Percentiles rank a stretch among this genome's conserved stretches.
phyloP scores from a whole-genome alignment of 1,139 yeast species.

The Kazachstania sp. region DNA sequence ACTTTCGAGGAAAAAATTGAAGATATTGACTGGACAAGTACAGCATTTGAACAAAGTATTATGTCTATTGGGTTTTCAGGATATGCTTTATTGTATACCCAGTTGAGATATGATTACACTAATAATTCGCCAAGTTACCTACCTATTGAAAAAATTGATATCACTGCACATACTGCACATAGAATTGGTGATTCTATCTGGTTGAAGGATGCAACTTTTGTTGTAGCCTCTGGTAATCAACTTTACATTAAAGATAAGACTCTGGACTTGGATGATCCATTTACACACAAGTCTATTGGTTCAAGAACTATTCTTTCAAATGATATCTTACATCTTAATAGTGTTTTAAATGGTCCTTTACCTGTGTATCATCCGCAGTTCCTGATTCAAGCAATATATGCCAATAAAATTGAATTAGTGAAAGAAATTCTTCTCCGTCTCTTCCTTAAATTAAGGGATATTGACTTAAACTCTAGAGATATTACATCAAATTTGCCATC shows the following conservation, averaged over 20 bases:
- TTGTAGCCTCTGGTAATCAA: slow-evolving; percentile 85
- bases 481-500: slow-evolving; percentile 33
- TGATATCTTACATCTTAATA: slow-evolving; percentile 56
- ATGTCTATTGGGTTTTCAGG: slow-evolving; percentile 69
- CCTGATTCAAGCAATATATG: slow-evolving; percentile 65
- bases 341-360: slow-evolving; percentile 77
- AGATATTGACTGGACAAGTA: slow-evolving; percentile 62
- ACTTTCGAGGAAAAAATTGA: slow-evolving; percentile 30
- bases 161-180: slow-evolving; percentile 65
- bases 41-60: slow-evolving; percentile 60
- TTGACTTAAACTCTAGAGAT: slow-evolving; percentile 36
- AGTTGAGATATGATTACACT: slow-evolving; percentile 81
- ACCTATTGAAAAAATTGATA: slow-evolving; percentile 64
- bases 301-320: slow-evolving; percentile 40
- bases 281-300: slow-evolving; percentile 41
- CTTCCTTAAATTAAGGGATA: slow-evolving; percentile 43
- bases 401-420: slow-evolving; percentile 51
- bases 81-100: slow-evolving; percentile 62
- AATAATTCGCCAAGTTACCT: slow-evolving; percentile 70
- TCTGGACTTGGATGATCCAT: slow-evolving; percentile 47
- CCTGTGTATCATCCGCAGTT: slow-evolving; percentile 92
- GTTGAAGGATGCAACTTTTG: slow-evolving; percentile 70
- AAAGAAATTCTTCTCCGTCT: slow-evolving; percentile 49
- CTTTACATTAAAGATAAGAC: slow-evolving; percentile 70
- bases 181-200: slow-evolving; percentile 82